Base-by-base conservation (phyloP, 208 protist genomes). In the Balamuthia mandrillaris region DNA sequence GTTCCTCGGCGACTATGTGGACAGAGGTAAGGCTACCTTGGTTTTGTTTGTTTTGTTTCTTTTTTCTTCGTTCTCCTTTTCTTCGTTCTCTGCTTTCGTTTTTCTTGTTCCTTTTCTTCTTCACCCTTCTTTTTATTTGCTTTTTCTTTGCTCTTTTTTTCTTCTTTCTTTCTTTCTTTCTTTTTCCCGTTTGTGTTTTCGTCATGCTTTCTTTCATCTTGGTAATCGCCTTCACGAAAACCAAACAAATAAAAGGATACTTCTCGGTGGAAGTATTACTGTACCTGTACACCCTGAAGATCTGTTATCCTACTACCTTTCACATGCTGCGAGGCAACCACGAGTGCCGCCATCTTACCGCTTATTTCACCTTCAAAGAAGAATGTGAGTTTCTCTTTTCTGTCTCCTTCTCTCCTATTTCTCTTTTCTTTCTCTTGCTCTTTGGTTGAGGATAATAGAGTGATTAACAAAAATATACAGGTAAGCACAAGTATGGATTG, bases 261-360 rank as follows among this genome's bases (percentile, higher is more conserved):
- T 87, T 74, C 63, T 87, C 45, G 21, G 84, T 47, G 5, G 84
- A 79, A 24, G 66, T 90, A 3, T 45, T 92, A 24, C 37, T 98
- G 12, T 96, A 98, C 39, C 90, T 98, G n/a, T 96, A 96, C 85
- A 91, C 94, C 60, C 95, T 96, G 77, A 99, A 99, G 86, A 94
- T 98, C 54, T 85, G 87, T 49, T 97, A 96, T 84, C 96, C 96
- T 7, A 87, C 93, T 14, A 93, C 90, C 0, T 94, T 98, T 81
- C 92, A 95, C 29, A 93, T 98, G 86, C 86, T 99, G 3, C 94
- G 97, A 79, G 97, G 97, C 47, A 99, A 99, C 90, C 97, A 99
- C 87, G 97, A 99, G 88, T 98, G 96, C 77, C 90, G 96, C n/a
- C 96, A 98, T 81, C 88, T 99, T 7, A 98, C 96, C 14, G 95